These are phyloP conservation scores for Podospora sp. DNA, from an alignment of 495 filamentous ascomycete genomes.

Conservation along the genomic window DNA sequence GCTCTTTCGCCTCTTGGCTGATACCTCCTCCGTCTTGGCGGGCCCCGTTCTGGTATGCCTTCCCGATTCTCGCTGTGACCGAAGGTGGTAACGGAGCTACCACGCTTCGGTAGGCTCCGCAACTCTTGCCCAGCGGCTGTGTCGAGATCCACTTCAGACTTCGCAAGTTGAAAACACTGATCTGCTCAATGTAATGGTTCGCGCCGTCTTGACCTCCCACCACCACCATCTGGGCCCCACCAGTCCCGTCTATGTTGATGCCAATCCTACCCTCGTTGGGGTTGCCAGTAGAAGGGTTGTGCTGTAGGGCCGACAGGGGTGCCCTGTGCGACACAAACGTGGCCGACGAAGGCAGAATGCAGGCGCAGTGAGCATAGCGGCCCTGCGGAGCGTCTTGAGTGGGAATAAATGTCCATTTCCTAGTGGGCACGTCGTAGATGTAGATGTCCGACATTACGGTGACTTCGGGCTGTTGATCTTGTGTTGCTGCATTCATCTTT, in stretches of 20 bases:
- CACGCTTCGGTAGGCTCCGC: constrained; percentile 94
- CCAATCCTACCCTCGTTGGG: constrained; percentile 86
- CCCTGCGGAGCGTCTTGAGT: constrained; percentile 85
- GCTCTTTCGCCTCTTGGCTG: constrained; percentile 56
- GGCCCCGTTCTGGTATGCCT: constrained; percentile 32
- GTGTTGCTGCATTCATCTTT: constrained; percentile 46
- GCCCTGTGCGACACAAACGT: constrained; percentile 81
- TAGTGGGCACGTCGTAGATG: constrained; percentile 86
- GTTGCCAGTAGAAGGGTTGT: constrained; percentile 77
- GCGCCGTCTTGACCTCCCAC: constrained; percentile 94
- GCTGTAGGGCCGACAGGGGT: constrained; percentile 80
- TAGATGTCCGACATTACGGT: constrained; percentile 98
- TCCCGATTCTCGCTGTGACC: constrained; percentile 73
- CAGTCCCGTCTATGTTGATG: constrained; percentile 82
- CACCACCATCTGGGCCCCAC: constrained; percentile 95
- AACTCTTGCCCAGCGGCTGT: constrained; percentile 79
- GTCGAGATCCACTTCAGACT: constrained; percentile 95
- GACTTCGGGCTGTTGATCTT: constrained; percentile 81
- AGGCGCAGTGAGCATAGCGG: constrained; percentile 94
- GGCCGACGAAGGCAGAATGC: constrained; percentile 85
- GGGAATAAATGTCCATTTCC: constrained; percentile 82
- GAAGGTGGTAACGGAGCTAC: constrained; percentile 75
- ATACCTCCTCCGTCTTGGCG: constrained; percentile 39
- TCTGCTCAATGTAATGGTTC: constrained; percentile 98
- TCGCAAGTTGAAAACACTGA: constrained; percentile 96